Percentiles rank a stretch among this genome's conserved stretches.
phyloP scores from a whole-genome alignment of 139 green algal genomes.

The Picochlorum sp. region DNA sequence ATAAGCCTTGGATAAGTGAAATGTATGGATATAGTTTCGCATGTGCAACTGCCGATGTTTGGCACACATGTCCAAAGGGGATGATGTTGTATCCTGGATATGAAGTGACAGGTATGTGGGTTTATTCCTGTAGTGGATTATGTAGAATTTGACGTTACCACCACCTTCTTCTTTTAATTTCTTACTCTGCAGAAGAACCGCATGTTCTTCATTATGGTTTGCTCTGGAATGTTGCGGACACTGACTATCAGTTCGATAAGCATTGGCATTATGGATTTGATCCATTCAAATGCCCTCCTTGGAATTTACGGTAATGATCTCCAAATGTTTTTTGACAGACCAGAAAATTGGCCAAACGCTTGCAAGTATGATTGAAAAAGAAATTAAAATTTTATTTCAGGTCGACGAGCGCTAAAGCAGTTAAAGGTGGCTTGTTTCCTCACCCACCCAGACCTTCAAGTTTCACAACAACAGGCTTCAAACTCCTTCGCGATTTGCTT shows the following conservation, averaged over 20 bases:
- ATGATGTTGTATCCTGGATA: conserved; percentile 81
- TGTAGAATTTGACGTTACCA: no score
- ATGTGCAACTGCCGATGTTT: conserved; percentile 54
- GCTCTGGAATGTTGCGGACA: conserved; percentile 20
- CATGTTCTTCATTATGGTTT: conserved; percentile 85
- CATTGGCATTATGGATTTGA: conserved; percentile 66
- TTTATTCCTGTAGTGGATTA: neutral
- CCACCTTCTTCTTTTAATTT: no score
- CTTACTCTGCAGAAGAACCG: conserved; percentile 22
- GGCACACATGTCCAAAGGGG: conserved; percentile 56
- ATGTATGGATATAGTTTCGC: conserved; percentile 70
- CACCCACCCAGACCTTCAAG: conserved; percentile 28
- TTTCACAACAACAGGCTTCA: conserved; percentile 12
- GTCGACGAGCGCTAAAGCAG: no score
- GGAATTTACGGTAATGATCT: conserved; percentile 26
- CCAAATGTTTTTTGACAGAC: no score
- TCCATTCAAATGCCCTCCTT: conserved; percentile 49
- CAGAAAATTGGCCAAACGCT: neutral
- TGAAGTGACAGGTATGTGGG: no score
- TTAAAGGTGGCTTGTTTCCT: conserved; percentile 43
- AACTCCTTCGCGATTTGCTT: conserved; percentile 55
- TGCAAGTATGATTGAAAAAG: neutral
- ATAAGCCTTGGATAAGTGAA: conserved; percentile 28
- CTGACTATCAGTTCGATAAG: conserved; percentile 63
- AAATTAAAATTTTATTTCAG: neutral